Evolutionary conservation across 257 asterid genomes (phyloP), one percentile per base, ranked within the genome.

Genomic region (Scutellaria minor): DNA sequence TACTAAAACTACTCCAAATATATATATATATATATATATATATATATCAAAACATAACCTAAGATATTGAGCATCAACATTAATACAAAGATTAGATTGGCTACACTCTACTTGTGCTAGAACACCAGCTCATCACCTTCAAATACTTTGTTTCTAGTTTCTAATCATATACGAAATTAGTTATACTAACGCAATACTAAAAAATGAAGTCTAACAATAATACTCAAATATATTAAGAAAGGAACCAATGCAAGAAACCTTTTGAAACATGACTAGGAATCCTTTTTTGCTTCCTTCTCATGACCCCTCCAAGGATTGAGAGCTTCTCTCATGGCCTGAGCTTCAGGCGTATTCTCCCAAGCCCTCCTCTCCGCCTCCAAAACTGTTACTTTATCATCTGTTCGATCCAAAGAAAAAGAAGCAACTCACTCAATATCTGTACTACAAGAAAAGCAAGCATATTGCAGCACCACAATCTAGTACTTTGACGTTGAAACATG

Each of bases 381-480:
- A 71, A 81, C 97, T 35, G 95, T 86, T 64, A 91, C 98, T 75
- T 89, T 91, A 75, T 94, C 99, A 76, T 94, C 98, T 94, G 91
- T 81, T 58, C 69, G 71, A 75, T 18, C 44, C 58, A 61, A 78
- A 22, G 44, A 27, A 58, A 37, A 68, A 52, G n/a, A 73, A 59
- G 6, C 53, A 56, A 61, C 54, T 74, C 18, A 61, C 54, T 74
- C 18, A 72, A 72, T 40, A 54, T 35, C 48, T 48, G 66, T 13
- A 64, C 12, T 7, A 35, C 58, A 72, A 78, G 9, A 52, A 15
- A 63, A 78, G 47, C 65, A 78, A 52, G 74, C 71, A 41, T 66
- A 51, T n/a, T 6, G 41, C 71, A 70, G 22, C 62, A 31, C 41
- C 18, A 39, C 10, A 5, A 48, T 37, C 10, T 24, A 9, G 31